Percentiles rank a stretch among this genome's conserved stretches.
Conservation (phyloP, 495 filamentous ascomycete species). For the Penicillium coffeae region DNA sequence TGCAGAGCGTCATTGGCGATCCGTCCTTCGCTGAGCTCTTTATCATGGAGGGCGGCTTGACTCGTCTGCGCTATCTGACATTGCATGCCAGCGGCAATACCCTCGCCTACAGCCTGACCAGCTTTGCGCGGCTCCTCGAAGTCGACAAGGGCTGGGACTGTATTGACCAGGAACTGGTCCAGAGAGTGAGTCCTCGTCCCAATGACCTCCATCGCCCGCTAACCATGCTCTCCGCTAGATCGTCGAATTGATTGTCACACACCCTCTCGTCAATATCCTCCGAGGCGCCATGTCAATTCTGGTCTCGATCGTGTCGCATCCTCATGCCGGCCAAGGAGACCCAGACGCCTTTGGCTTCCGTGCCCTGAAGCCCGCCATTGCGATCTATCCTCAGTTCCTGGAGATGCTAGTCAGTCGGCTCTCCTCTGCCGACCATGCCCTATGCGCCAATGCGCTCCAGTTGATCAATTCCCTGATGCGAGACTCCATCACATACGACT, state of each 20-base stretch:
- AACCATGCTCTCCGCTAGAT: constrained; percentile 45
- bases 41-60: constrained; percentile 81
- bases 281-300: constrained; percentile 95
- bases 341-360: constrained; percentile 73
- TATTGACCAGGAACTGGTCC: constrained; percentile 63
- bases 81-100: constrained; percentile 89
- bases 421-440: constrained; percentile 88
- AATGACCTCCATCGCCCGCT: not conserved
- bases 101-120: constrained; percentile 88
- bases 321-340: constrained; percentile 48
- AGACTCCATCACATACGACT: constrained; percentile 82
- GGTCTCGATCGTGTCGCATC: constrained; percentile 85
- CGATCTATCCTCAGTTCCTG: constrained; percentile 86
- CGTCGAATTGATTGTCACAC: constrained; percentile 90
- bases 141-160: constrained; percentile 97
- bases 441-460: constrained; percentile 93
- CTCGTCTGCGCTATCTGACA: constrained; percentile 73
- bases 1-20: constrained; percentile 90
- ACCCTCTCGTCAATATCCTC: constrained; percentile 95
- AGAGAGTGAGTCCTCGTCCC: constrained; percentile 45
- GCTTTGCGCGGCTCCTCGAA: constrained; percentile 79
- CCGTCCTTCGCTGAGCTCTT: constrained; percentile 96
- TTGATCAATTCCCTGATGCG: constrained; percentile 93
- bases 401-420: constrained; percentile 88
- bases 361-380: constrained; percentile 87